phyloP scores from a whole-genome alignment of 2,329 filamentous ascomycete species.

The Pestalotiopsis sp. region DNA sequence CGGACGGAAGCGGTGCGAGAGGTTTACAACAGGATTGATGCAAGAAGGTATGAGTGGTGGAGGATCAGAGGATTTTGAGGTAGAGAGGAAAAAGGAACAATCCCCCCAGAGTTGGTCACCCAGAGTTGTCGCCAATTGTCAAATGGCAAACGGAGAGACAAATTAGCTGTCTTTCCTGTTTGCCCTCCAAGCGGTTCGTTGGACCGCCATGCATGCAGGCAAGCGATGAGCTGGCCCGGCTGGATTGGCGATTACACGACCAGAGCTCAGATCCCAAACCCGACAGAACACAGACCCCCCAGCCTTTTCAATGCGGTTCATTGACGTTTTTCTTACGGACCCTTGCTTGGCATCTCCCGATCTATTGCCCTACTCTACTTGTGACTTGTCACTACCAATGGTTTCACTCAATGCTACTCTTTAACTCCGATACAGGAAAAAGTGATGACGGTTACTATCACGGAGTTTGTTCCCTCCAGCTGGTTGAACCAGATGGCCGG shows the following conservation, averaged over 20 bases:
- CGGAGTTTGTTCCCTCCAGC: background rate
- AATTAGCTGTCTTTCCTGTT: background rate
- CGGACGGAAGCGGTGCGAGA: background rate
- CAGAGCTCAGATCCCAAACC: background rate
- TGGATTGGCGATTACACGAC: slow-evolving; percentile 6
- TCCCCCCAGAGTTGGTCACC: background rate
- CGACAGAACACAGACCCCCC: background rate
- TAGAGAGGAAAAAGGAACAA: background rate
- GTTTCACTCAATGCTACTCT: background rate
- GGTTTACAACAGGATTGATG: background rate
- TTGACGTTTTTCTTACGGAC: background rate
- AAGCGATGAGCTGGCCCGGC: slow-evolving; percentile 2
- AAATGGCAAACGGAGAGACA: background rate
- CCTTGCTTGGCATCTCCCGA: background rate
- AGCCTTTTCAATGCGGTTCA: background rate
- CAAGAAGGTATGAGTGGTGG: background rate
- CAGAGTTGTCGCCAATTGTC: background rate
- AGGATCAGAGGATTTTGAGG: background rate
- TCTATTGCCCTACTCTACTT: background rate
- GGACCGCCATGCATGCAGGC: slow-evolving; percentile 11
- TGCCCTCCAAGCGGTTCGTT: slow-evolving; percentile 1
- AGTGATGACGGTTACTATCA: background rate
- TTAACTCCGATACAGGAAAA: background rate
- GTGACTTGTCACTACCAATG: background rate
- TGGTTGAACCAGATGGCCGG: background rate